Base-by-base conservation (phyloP, 1,284 basidiomycete species). In the Trichosporon sp. region DNA sequence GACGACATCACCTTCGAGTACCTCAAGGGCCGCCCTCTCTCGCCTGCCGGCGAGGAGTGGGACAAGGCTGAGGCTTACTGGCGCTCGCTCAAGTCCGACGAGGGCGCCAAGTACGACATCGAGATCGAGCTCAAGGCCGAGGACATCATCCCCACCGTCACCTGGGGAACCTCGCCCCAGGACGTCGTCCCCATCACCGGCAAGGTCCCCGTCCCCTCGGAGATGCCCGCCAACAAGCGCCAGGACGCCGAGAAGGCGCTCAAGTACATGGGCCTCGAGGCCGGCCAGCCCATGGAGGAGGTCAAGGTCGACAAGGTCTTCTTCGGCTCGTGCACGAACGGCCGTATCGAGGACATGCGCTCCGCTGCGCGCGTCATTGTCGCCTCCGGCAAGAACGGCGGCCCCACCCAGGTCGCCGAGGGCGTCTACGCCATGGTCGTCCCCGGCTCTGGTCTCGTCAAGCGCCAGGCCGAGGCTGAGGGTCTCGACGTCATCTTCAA, bases 291-390 rank as follows among this genome's bases (percentile, higher is more conserved):
- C 25, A 93, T 98, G 88, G 88, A 95, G 83, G 88, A 93, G 67
- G 87, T 98, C 34, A 86, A 86, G 73, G 84, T 98, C 73, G 92
- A 97, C 87, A 98, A 97, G 84, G 90, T 95, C 47, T 98, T 98
- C 87, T 92, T 98, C 74, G 95, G 95, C 27, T 98, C 95, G 18
- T 98, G 95, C 86, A 98, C 95, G 74, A 98, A 98, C 86, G 92
- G 92, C 73, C 93, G 95, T 72, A 95, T 98, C 75, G 95, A 98
- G 83, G 95, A 98, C 83, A 86, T 98, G 69, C 91, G 95, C 68
- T 91, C 93, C 6, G 95, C 95, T 34, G 93, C 92, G 31, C 88
- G 88, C 75, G 89, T 98, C 74, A 86, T 96, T 65, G 81, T 94
- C 25, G 79, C 81, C 9, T 75, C 81, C 11, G 79, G 77, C 65